Evolutionary conservation across 768 basidiomycete genomes (phyloP).

Genomic region (Russula sp.): DNA sequence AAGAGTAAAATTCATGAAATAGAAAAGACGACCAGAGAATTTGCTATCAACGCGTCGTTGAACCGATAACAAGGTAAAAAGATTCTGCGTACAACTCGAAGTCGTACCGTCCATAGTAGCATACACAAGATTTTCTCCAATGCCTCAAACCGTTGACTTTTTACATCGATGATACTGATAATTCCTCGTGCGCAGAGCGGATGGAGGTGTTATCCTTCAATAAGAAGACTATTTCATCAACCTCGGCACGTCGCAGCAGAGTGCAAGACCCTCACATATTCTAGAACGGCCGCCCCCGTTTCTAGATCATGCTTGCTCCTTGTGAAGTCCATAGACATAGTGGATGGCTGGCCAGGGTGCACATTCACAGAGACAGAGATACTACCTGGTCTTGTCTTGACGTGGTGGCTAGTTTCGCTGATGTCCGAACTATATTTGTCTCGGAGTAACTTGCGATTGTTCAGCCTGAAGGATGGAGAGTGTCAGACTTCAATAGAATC

Average conservation of each 20-base stretch:
- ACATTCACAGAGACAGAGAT: too few relatives aligned
- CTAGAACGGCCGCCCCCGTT: background rate
- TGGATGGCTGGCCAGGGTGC: background rate
- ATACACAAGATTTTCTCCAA: too few relatives aligned
- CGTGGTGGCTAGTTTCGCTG: too few relatives aligned
- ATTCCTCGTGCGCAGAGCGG: background rate
- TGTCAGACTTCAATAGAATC: background rate
- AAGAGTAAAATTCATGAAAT: too few relatives aligned
- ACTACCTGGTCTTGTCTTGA: too few relatives aligned
- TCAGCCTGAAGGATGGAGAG: background rate
- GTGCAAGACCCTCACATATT: background rate
- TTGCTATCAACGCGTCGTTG: too few relatives aligned
- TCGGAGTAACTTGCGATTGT: background rate
- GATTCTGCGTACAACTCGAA: too few relatives aligned
- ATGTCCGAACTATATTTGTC: background rate
- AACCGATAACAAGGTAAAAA: too few relatives aligned
- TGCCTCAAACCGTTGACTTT: background rate
- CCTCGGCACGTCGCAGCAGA: too few relatives aligned
- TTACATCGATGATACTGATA: background rate
- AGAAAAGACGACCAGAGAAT: too few relatives aligned
- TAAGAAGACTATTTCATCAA: background rate
- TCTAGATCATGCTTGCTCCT: background rate
- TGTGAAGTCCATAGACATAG: background rate
- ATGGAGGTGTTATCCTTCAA: background rate
- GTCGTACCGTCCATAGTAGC: too few relatives aligned